Conservation (phyloP, 1,139 yeast genomes). For the Sugiyamaella paludigena region DNA sequence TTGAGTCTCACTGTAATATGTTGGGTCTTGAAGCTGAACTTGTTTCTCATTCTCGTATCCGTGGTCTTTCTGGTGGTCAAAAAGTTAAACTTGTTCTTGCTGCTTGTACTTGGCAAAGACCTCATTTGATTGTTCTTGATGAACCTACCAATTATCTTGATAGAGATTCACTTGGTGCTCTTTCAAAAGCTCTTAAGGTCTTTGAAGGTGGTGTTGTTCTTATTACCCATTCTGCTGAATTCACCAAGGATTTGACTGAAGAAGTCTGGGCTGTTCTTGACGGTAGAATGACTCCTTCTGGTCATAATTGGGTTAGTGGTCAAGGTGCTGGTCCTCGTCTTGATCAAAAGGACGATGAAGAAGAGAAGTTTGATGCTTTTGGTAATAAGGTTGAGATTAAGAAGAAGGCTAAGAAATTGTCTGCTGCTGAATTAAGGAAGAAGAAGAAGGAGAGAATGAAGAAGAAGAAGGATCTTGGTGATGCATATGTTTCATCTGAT, state of each 20-base stretch:
- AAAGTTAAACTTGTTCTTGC: constrained; percentile 99
- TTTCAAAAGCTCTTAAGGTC: constrained; percentile 97
- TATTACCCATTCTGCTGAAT: constrained; percentile 99
- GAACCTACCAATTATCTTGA: constrained; percentile 96
- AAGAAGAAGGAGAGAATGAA: constrained; percentile 99
- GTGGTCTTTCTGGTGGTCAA: constrained; percentile 99
- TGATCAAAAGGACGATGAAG: constrained; percentile 93
- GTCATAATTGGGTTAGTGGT: constrained; percentile 99
- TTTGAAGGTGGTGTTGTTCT: constrained; percentile 99
- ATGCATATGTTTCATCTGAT: constrained; percentile 96
- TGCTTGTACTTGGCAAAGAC: constrained; percentile 99
- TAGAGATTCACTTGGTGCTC: constrained; percentile 99
- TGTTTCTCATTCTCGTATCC: constrained; percentile 99
- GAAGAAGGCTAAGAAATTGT: constrained; percentile 96
- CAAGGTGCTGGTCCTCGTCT: constrained; percentile 99
- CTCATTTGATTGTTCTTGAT: constrained; percentile 98
- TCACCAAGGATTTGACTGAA: constrained; percentile 98
- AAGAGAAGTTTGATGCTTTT: constrained; percentile 98
- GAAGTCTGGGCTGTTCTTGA: constrained; percentile 99
- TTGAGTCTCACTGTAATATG: constrained; percentile 97
- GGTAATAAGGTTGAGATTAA: constrained; percentile 98
- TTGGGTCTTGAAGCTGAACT: constrained; percentile 98
- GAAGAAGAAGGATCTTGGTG: constrained; percentile 99
- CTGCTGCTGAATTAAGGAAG: constrained; percentile 99
- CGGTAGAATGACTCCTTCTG: constrained; percentile 99